Conservation (phyloP, 208 protist species). For the Leishmania tropica region DNA sequence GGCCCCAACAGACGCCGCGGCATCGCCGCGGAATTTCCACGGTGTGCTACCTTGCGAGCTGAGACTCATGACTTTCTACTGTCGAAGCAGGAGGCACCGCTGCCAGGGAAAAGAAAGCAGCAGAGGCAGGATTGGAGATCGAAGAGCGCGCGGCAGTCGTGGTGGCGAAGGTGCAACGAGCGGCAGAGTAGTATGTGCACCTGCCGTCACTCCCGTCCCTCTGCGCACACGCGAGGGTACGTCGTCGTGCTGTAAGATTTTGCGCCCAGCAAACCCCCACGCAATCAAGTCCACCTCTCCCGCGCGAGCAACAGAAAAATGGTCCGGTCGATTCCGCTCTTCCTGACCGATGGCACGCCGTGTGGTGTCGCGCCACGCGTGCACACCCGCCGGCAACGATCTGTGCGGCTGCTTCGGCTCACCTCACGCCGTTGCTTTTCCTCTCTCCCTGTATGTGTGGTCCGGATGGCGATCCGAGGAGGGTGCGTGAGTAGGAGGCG, state of each 20-base stretch:
- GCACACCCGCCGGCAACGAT: neutral
- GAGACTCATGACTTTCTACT: slow-evolving; percentile 22
- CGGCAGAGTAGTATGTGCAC: neutral
- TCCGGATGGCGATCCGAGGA: neutral
- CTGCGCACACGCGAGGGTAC: neutral
- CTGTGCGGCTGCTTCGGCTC: neutral
- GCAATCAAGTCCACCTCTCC: neutral
- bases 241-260: neutral
- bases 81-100: neutral
- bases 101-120: neutral
- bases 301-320: neutral
- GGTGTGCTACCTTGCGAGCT: slow-evolving; percentile 34
- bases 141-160: neutral
- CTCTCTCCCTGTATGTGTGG: neutral
- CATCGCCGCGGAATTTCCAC: slow-evolving; percentile 78
- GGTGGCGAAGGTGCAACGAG: neutral
- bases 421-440: neutral
- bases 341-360: neutral
- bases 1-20: slow-evolving; percentile 59
- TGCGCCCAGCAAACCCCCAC: neutral
- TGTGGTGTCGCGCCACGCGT: neutral
- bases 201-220: neutral
- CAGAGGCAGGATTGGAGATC: neutral
- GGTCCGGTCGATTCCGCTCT: neutral
- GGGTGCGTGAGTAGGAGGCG: neutral